Percentiles rank a stretch among this genome's conserved stretches.
Evolutionary conservation across 495 filamentous ascomycete genomes (phyloP).

Genomic region (Aspergillus sclerotiicarbonarius): DNA sequence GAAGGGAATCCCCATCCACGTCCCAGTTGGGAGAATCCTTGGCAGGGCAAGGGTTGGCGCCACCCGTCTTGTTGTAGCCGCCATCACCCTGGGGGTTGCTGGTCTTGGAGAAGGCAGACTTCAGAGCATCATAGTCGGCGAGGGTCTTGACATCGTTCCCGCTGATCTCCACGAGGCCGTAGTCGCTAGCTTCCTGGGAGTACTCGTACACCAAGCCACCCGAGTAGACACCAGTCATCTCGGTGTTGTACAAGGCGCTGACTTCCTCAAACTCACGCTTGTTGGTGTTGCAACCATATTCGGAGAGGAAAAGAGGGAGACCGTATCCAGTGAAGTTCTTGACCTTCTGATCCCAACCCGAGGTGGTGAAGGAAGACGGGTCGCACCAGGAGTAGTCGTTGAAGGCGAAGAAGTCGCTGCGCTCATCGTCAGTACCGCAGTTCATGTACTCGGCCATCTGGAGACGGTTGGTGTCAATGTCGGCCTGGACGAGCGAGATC

Average conservation of each 20-base stretch:
- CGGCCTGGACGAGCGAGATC: slow-evolving; percentile 32
- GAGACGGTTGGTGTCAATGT: slow-evolving; percentile 80
- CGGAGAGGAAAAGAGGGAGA: slow-evolving; percentile 90
- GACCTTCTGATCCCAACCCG: slow-evolving; percentile 91
- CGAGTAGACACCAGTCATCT: slow-evolving; percentile 93
- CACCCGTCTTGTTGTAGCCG: slow-evolving; percentile 67
- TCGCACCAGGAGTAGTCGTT: slow-evolving; percentile 99
- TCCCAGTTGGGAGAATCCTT: slow-evolving; percentile 67
- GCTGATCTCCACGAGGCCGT: slow-evolving; percentile 72
- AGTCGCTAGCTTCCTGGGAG: slow-evolving; percentile 70
- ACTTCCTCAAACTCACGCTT: slow-evolving; percentile 81
- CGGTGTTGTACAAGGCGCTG: slow-evolving; percentile 67
- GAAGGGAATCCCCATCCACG: slow-evolving; percentile 64
- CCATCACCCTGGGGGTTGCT: slow-evolving; percentile 70
- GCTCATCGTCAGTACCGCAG: slow-evolving; percentile 82
- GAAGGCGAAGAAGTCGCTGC: slow-evolving; percentile 94
- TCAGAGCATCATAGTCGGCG: slow-evolving; percentile 66
- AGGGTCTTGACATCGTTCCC: slow-evolving; percentile 53
- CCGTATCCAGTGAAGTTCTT: slow-evolving; percentile 87
- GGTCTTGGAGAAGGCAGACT: slow-evolving; percentile 61
- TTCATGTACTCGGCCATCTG: slow-evolving; percentile 93
- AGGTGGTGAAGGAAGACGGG: slow-evolving; percentile 67
- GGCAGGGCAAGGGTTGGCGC: slow-evolving; percentile 65
- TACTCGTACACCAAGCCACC: slow-evolving; percentile 97
- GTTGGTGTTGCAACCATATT: slow-evolving; percentile 87